Conservation (phyloP, 805 yeast species). For the Lipomyces orientalis region DNA sequence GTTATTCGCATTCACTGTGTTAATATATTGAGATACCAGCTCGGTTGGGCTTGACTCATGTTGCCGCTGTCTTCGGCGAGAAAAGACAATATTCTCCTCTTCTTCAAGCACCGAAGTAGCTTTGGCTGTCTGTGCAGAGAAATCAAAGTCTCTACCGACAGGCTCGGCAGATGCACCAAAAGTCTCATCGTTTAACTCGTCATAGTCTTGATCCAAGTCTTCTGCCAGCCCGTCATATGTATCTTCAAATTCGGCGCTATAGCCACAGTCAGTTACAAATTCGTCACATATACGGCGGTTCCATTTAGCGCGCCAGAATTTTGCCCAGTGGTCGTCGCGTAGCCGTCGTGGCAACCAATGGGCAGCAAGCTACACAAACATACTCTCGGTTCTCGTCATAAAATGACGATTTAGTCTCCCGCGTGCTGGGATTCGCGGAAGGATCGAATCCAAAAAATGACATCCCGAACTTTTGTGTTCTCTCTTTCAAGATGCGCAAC, state of each 20-base stretch:
- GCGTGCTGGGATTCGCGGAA: slow-evolving; percentile 24
- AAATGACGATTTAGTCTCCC: slow-evolving; percentile 16
- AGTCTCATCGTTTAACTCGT: slow-evolving; percentile 80
- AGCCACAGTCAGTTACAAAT: background rate
- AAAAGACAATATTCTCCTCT: slow-evolving; percentile 28
- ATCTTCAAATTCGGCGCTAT: slow-evolving; percentile 61
- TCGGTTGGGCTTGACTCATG: slow-evolving; percentile 44
- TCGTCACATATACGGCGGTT: background rate
- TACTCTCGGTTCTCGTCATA: slow-evolving; percentile 20
- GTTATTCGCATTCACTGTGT: slow-evolving; percentile 46
- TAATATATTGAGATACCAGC: slow-evolving; percentile 2
- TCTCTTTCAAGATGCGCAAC: background rate
- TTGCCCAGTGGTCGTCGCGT: background rate
- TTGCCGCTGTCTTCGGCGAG: slow-evolving; percentile 37
- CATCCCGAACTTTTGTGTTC: slow-evolving; percentile 12
- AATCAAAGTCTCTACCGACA: slow-evolving; percentile 69
- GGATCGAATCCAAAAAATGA: slow-evolving; percentile 39
- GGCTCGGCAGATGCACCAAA: slow-evolving; percentile 61
- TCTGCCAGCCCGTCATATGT: slow-evolving; percentile 81
- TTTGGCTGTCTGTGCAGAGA: slow-evolving; percentile 52
- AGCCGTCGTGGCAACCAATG: background rate
- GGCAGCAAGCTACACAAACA: background rate
- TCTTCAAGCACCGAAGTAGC: slow-evolving; percentile 43
- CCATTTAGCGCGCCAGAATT: background rate
- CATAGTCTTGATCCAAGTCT: slow-evolving; percentile 66